Evolutionary conservation across 2,329 filamentous ascomycete species (phyloP), one percentile per base, ranked within the genome.

Genomic region (Fusarium sp.): DNA sequence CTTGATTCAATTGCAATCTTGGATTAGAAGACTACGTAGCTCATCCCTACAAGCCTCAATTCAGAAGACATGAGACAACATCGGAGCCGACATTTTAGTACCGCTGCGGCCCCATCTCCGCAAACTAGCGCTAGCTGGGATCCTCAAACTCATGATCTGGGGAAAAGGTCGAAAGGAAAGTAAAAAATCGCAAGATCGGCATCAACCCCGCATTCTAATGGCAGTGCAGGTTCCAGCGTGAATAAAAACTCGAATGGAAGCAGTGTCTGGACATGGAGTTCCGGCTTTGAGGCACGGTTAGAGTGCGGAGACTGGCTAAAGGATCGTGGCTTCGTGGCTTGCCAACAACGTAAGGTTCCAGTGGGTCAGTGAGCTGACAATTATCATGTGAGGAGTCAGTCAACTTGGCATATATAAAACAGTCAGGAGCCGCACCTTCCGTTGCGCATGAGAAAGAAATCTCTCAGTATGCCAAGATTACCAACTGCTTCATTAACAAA

Each of bases 291-390:
- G 29, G 18, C 15, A 30, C 25, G 12, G 18, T 3, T 25, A 30
- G 22, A 40, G 24, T 48, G 67, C 57, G 62, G 67, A 51, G 29
- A 25, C 45, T 25, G 34, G n/a, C 16, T 24, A 22, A 41, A 24
- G 25, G 32, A 12, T 64, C 24, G 59, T 52, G 25, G 47, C 29
- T 46, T 64, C 8, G 25, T 15, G 24, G 45, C 32, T 45, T 27
- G 22, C 38, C 38, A 51, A 34, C 29, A 49, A 51, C 24, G 49
- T 29, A 53, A 53, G 34, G 25, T 43, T 43, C 29, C 22, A 16
- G 70, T 62, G 70, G 70, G 70, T 34, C 69, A 47, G 34, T 71
- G 40, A 38, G 52, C 67, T 72, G 66, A 72, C 56, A 40, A 20
- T 30, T 44, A 66, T 71, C 65, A 59, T 73, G 54, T 54, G 41